Evolutionary conservation across 768 basidiomycete genomes (phyloP), one percentile per base, ranked within the genome.

Genomic region (Amyloporia xantha): DNA sequence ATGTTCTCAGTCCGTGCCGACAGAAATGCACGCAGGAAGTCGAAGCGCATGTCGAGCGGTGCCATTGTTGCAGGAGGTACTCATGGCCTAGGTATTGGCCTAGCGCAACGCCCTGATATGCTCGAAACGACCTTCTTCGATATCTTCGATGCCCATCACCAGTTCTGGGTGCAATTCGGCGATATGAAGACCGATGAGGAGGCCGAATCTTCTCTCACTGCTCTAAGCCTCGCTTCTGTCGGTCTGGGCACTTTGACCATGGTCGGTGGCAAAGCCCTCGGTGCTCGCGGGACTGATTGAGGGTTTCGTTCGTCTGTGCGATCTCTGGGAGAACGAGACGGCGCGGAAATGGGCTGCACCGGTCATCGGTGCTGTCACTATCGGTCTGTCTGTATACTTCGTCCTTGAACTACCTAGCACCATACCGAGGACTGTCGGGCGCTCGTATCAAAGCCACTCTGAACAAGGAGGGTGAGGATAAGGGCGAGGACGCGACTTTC

Each of bases 281-380:
- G 91, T 19, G 71, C 81, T 1, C 79, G 86, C 4, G 77, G 81
- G 15, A 62, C n/a, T 94, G 44, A 73, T 98, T 56, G 92, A 95
- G 55, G 84, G 86, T 47, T 61, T 83, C 50, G 72, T 90, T 25
- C 82, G 86, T 33, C 57, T 95, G 41, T 74, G 79, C 3, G 89
- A 97, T 54, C 62, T 96, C 13, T 71, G 95, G 49, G 82, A 82
- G 48, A 88, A 90, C 65, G 89, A 91, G 63, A 72, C 74, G 2
- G 74, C 86, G 4, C 79, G 90, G 58, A 85, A 79, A 66, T 97
- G 93, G 93, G 84, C 79, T 1, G 91, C 82, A 1, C 94, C 94
- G 5, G 74, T 91, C 46, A 60, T 95, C 35, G 93, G 92, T 23
- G 86, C 85, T 0, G 70, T 80, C 41, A 77, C 82, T 13, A 63